These are phyloP conservation scores for Microsporum audouinii DNA, from an alignment of 2,329 filamentous ascomycete species.

Conservation along the genomic window DNA sequence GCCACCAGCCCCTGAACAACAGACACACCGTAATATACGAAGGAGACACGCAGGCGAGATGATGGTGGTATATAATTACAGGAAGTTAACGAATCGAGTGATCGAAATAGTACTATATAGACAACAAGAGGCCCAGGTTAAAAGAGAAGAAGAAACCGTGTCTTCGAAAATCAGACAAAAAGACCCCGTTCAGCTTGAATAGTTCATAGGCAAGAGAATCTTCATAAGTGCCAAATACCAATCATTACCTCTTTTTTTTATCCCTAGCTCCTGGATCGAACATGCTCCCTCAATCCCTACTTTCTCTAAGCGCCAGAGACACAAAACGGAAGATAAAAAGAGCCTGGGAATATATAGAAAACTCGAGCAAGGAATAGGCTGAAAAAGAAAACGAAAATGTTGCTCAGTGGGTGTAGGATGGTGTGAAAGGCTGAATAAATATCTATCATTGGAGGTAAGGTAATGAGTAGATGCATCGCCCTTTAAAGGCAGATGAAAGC, in stretches of 20 bases:
- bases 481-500: neutral
- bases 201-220: neutral
- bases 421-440: neutral
- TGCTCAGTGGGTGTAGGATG: no score
- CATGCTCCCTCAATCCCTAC: neutral
- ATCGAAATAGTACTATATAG: neutral
- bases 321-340: neutral
- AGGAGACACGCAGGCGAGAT: neutral
- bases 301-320: constrained; percentile 3
- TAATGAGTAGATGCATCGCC: neutral
- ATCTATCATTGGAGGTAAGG: neutral
- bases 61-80: constrained; percentile 7
- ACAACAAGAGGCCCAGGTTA: neutral
- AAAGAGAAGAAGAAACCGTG: neutral
- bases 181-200: neutral
- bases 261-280: neutral
- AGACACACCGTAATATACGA: neutral
- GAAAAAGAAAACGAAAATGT: neutral
- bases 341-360: neutral
- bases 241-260: neutral
- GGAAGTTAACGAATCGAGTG: neutral
- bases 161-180: neutral
- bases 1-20: neutral
- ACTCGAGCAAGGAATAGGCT: neutral
- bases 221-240: neutral